Evolutionary conservation across 176 grass and related monocot genomes (phyloP), one percentile per base, ranked within the genome.

Genomic region (Microstegium vimineum): DNA sequence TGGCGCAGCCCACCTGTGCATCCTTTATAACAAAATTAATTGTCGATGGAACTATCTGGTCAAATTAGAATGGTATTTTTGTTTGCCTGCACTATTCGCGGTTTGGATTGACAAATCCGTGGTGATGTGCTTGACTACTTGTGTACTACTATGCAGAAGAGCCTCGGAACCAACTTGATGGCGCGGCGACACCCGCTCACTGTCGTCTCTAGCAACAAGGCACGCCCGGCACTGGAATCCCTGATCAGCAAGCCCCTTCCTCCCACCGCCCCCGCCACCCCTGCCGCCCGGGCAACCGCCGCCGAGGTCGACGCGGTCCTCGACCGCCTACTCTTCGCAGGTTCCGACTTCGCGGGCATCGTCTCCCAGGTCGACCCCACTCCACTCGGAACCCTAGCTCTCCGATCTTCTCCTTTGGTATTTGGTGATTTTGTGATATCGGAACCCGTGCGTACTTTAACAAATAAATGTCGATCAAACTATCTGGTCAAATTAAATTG

Each of bases 81-180:
- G n/a, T n/a, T n/a, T n/a, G n/a, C n/a, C n/a, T n/a, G n/a, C n/a
- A n/a, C n/a, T n/a, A n/a, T n/a, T n/a, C n/a, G n/a, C n/a, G n/a
- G n/a, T n/a, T n/a, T n/a, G n/a, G n/a, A n/a, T n/a, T n/a, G n/a
- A n/a, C n/a, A n/a, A n/a, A n/a, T n/a, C n/a, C n/a, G n/a, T n/a
- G n/a, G n/a, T n/a, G n/a, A n/a, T n/a, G n/a, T n/a, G n/a, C n/a
- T n/a, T n/a, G n/a, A n/a, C n/a, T n/a, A n/a, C n/a, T n/a, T n/a
- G n/a, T n/a, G n/a, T n/a, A n/a, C n/a, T n/a, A 61, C 38, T 22
- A 94, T 82, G 92, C 84, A 81, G 74, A 91, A 77, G 89, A 90
- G 87, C 68, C 81, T 74, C 35, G 83, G 73, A 34, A 11, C 42
- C 79, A 89, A 85, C 31, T 84, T 87, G 33, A 71, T 81, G 84